Evolutionary conservation across 1,139 yeast genomes (phyloP).

Genomic region (Zygoascus hellenicus): DNA sequence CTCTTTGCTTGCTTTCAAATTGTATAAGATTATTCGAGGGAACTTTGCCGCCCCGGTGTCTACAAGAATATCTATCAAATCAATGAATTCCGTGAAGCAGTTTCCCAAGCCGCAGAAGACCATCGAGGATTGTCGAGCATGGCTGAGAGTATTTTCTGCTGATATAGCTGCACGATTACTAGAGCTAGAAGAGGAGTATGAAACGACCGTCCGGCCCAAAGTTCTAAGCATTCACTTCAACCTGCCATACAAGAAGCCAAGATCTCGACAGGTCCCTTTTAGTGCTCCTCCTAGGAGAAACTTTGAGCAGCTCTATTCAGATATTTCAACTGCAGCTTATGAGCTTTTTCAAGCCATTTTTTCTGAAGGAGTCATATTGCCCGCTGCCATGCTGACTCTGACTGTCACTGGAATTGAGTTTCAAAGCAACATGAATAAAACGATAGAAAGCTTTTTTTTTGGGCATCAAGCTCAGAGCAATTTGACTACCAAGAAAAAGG

Average conservation of each 20-base stretch:
- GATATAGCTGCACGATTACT: conserved; percentile 66
- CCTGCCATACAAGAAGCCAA: conserved; percentile 15
- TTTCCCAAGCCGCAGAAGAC: conserved; percentile 53
- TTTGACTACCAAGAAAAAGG: conserved; percentile 3
- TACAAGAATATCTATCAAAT: conserved; percentile 59
- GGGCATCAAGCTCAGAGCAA: not conserved
- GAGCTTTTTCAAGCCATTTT: conserved; percentile 26
- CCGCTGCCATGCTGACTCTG: conserved; percentile 16
- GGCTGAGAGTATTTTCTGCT: conserved; percentile 81
- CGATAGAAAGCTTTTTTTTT: conserved; percentile 16
- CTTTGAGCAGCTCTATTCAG: conserved; percentile 23
- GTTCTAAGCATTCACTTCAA: conserved; percentile 31
- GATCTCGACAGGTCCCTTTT: conserved; percentile 22
- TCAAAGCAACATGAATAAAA: conserved; percentile 12
- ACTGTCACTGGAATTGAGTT: conserved; percentile 16
- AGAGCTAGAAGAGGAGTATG: conserved; percentile 60
- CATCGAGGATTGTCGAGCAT: conserved; percentile 56
- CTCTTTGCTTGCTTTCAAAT: conserved; percentile 40
- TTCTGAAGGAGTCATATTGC: conserved; percentile 15
- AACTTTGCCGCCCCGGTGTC: conserved; percentile 47
- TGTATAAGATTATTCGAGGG: conserved; percentile 65
- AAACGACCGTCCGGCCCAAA: conserved; percentile 30
- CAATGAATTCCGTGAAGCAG: conserved; percentile 86
- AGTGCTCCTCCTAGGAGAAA: conserved; percentile 4
- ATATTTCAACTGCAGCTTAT: conserved; percentile 25